A percentile compares a stretch with the other conserved stretches of the same genome.
phyloP scores from a whole-genome alignment of 192 early-diverging fungal species.

The Podila epigama region DNA sequence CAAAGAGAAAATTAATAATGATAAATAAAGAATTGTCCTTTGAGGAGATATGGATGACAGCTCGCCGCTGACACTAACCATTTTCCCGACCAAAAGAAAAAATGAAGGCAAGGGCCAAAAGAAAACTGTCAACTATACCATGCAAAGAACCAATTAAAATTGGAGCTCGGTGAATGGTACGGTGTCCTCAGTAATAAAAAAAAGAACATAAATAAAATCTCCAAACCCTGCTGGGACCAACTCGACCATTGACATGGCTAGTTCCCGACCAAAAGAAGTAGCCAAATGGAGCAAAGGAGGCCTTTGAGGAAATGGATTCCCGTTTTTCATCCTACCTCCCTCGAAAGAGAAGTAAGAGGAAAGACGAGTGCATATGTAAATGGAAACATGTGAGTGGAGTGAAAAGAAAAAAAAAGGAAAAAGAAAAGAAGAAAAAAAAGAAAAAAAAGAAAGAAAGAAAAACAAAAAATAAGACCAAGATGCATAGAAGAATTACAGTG shows the following conservation, averaged over 20 bases:
- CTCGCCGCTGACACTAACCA: neutral
- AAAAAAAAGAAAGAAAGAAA: conserved; percentile 2
- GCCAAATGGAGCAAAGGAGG: no score
- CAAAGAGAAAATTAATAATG: neutral
- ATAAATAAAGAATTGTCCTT: neutral
- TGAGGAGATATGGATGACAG: neutral
- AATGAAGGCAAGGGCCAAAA: neutral
- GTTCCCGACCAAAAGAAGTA: conserved; percentile 45
- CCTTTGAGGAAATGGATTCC: no score
- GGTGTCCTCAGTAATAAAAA: no score
- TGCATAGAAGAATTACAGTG: neutral
- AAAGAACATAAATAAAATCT: no score
- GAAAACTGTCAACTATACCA: neutral
- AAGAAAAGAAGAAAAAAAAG: neutral
- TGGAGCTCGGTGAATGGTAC: no score
- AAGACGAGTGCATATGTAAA: no score
- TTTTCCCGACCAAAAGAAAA: conserved; percentile 47
- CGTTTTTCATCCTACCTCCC: no score
- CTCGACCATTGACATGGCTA: no score
- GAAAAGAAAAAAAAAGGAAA: neutral
- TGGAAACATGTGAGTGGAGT: no score
- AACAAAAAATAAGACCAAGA: conserved; percentile 6
- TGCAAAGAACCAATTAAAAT: neutral
- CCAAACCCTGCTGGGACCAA: no score
- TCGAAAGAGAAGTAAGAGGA: no score